Evolutionary conservation across 2,329 filamentous ascomycete species (phyloP).

Genomic region (Trichoderma lentiforme): DNA sequence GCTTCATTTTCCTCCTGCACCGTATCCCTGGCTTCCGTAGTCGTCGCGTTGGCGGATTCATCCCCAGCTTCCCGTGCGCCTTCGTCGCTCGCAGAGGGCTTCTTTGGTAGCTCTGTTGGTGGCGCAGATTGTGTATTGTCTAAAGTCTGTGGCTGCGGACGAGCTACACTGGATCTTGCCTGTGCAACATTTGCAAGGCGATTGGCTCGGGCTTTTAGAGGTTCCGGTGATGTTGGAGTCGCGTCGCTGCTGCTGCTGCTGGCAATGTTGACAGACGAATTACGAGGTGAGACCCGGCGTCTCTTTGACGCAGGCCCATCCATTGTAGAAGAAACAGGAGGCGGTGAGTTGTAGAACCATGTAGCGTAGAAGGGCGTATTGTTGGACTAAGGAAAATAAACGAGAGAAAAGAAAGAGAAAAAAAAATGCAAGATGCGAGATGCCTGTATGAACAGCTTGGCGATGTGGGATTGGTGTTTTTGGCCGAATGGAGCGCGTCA

Average conservation of each 20-base stretch:
- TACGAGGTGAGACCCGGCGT: conserved; percentile 58
- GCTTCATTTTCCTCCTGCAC: conserved; percentile 20
- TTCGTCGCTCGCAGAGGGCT: neutral
- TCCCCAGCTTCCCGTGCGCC: conserved; percentile 25
- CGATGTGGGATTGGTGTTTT: conserved; percentile 16
- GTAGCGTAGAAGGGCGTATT: neutral
- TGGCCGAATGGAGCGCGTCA: conserved; percentile 14
- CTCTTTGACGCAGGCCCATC: conserved; percentile 61
- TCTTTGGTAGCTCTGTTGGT: conserved; percentile 30
- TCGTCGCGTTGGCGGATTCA: conserved; percentile 32
- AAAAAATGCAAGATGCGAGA: neutral
- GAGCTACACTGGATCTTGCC: conserved; percentile 60
- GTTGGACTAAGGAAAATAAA: neutral
- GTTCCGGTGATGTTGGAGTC: conserved; percentile 21
- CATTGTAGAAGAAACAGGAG: conserved; percentile 28
- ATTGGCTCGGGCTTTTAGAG: conserved; percentile 26
- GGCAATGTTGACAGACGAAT: conserved; percentile 33
- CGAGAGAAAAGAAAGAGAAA: neutral
- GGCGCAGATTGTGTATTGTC: conserved; percentile 42
- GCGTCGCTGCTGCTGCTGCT: conserved; percentile 29
- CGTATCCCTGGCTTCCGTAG: conserved; percentile 18
- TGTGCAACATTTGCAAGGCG: conserved; percentile 65
- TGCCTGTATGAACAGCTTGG: neutral
- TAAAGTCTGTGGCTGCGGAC: conserved; percentile 58
- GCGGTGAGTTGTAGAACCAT: neutral